Base-by-base conservation (phyloP, 1,139 yeast species). In the Nematodospora anomalae region DNA sequence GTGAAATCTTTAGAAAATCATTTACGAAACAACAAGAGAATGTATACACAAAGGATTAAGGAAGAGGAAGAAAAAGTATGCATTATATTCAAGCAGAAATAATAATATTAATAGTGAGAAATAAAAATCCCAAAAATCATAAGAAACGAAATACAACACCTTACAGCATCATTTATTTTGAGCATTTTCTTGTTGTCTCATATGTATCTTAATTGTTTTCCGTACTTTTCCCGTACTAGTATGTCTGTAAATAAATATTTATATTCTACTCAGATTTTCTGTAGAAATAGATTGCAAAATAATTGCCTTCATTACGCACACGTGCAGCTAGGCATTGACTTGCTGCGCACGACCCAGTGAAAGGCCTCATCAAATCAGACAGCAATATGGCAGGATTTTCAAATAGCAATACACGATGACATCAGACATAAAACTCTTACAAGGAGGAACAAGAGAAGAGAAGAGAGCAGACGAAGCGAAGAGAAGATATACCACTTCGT, bases 1-100 rank as follows among this genome's bases (percentile, higher is more conserved):
- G 41, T 32, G 46, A 44, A 10, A 36, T 44, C 15, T 44, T 44
- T 31, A 37, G 42, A 31, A 44, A 44, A 32, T 30, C 42, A 16
- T 41, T 35, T 30, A 37, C 35, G 23, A 44, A 44, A 30, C 30
- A 39, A 13, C 36, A 33, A 32, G 42, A 34, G 23, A 38, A 32
- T 28, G 38, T 28, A 10, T 37, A 39, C 29, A 21, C 38, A 21
- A 41, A 41, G 32, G 42, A 35, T 4, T 33, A 22, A 27, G 9
- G n/a, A 24, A 23, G 13, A 14, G 9, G 12, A 28, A 16, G 7
- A 13, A 6, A n/a, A n/a, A n/a, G n/a, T 10, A 22, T 10, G 10
- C 24, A 9, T 22, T 22, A 22, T 10, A 9, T 10, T 10, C 24
- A 10, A 9, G 10, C 24, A 10, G 24, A 22, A 22, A 22, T 22